phyloP scores from a whole-genome alignment of 164 flowering plant genomes.

The Berberis thunbergii region DNA sequence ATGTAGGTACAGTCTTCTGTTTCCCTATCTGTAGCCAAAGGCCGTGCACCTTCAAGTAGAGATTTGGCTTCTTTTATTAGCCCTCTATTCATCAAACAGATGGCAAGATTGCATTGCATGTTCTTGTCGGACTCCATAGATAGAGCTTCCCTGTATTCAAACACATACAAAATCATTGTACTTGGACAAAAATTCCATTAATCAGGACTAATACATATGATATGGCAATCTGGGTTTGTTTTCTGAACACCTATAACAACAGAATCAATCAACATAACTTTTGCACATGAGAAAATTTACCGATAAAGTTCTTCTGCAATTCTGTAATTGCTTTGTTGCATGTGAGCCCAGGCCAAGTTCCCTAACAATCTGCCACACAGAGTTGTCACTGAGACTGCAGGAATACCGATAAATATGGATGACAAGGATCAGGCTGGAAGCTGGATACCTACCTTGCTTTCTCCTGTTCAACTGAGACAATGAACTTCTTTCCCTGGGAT shows the following conservation, averaged over 20 bases:
- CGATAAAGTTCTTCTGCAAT: constrained; percentile 61
- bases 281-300: constrained; percentile 16
- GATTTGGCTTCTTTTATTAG: constrained; percentile 54
- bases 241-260: neutral
- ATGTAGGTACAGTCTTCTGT: constrained; percentile 43
- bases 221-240: neutral
- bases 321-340: constrained; percentile 49
- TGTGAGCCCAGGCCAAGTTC: constrained; percentile 85
- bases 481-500: constrained; percentile 71
- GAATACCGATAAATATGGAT: neutral
- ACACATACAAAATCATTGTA: neutral
- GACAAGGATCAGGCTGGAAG: no score
- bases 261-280: neutral
- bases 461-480: constrained; percentile 61
- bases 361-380: constrained; percentile 55
- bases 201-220: neutral
- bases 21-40: constrained; percentile 18
- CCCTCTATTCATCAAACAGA: constrained; percentile 70
- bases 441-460: constrained; percentile 43
- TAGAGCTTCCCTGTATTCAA: constrained; percentile 58
- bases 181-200: neutral
- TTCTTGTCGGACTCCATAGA: constrained; percentile 66
- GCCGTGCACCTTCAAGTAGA: constrained; percentile 37
- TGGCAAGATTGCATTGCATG: constrained; percentile 81
- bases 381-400: neutral